Evolutionary conservation across 1,284 basidiomycete genomes (phyloP).

Genomic region (Grifola frondosa): DNA sequence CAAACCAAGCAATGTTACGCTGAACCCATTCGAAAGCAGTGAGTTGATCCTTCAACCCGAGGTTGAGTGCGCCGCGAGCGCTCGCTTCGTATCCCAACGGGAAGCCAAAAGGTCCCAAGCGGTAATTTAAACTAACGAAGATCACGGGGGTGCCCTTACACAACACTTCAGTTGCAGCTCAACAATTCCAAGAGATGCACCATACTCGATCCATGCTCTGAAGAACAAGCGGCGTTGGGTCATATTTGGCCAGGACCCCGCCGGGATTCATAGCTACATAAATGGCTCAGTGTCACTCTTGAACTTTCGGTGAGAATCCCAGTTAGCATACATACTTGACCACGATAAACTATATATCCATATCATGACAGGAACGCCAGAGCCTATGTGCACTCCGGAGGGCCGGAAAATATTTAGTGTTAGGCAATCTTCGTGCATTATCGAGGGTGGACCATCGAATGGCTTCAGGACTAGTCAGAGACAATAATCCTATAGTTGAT

Average conservation of each 20-base stretch:
- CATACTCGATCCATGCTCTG: too few species aligned
- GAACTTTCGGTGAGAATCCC: too few species aligned
- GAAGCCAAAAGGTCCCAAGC: slow-evolving; percentile 49
- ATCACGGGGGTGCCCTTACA: slow-evolving; percentile 55
- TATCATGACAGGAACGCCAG: slow-evolving; percentile 39
- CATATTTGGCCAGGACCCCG: too few species aligned
- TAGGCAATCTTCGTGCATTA: slow-evolving; percentile 45
- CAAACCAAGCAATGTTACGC: slow-evolving; percentile 45
- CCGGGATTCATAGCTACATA: too few species aligned
- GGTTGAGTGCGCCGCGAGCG: slow-evolving; percentile 39
- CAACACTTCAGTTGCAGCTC: too few species aligned
- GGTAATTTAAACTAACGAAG: slow-evolving; percentile 57
- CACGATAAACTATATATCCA: slow-evolving; percentile 36
- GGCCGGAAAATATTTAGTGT: slow-evolving; percentile 48
- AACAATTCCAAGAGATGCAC: too few species aligned
- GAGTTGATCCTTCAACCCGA: slow-evolving; percentile 46
- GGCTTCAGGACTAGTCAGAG: too few species aligned
- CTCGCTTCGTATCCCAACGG: slow-evolving; percentile 47
- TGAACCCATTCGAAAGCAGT: slow-evolving; percentile 49
- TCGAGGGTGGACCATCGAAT: too few species aligned
- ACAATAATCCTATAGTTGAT: too few species aligned
- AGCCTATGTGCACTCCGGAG: slow-evolving; percentile 24
- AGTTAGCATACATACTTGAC: slow-evolving; percentile 21
- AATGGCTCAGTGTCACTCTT: too few species aligned
- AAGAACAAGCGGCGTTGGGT: too few species aligned